Conservation (phyloP, 1,139 yeast genomes). For the Taphrina flavorubra region DNA sequence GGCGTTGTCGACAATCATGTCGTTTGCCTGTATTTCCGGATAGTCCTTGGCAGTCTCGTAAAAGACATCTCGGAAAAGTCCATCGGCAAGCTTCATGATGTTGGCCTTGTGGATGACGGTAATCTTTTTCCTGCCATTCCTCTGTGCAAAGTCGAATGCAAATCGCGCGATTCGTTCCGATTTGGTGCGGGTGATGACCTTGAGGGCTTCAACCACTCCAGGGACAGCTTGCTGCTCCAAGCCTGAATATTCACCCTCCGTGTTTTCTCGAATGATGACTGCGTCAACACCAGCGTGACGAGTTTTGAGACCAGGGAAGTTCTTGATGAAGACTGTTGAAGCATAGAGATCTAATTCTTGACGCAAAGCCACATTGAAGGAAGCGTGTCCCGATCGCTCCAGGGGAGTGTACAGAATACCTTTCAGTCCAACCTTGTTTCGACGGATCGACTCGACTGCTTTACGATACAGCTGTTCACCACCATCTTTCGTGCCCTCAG, state of each 20-base stretch:
- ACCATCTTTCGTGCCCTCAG: slow-evolving; percentile 56
- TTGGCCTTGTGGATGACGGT: slow-evolving; percentile 99
- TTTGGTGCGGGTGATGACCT: slow-evolving; percentile 91
- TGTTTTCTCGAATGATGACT: slow-evolving; percentile 94
- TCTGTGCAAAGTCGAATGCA: slow-evolving; percentile 93
- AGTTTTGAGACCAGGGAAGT: slow-evolving; percentile 91
- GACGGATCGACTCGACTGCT: slow-evolving; percentile 88
- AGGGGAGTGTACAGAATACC: slow-evolving; percentile 94
- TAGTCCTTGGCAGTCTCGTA: slow-evolving; percentile 82
- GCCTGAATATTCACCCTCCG: slow-evolving; percentile 98
- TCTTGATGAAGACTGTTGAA: slow-evolving; percentile 88
- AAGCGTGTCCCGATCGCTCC: slow-evolving; percentile 71
- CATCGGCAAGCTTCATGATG: slow-evolving; percentile 98
- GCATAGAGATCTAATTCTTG: slow-evolving; percentile 96
- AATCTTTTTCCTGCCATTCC: slow-evolving; percentile 88
- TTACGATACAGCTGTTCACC: slow-evolving; percentile 63
- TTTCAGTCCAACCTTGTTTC: slow-evolving; percentile 96
- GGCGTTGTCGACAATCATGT: slow-evolving; percentile 97
- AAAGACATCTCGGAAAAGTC: slow-evolving; percentile 93
- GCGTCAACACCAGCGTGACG: slow-evolving; percentile 87
- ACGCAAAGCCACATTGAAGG: slow-evolving; percentile 94
- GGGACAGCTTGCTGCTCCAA: slow-evolving; percentile 97
- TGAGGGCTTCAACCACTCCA: slow-evolving; percentile 95
- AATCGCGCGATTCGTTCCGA: slow-evolving; percentile 97
- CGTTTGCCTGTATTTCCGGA: slow-evolving; percentile 80